These are phyloP conservation scores for Ogataea pignaliae DNA, from an alignment of 805 yeast genomes.

Conservation along the genomic window DNA sequence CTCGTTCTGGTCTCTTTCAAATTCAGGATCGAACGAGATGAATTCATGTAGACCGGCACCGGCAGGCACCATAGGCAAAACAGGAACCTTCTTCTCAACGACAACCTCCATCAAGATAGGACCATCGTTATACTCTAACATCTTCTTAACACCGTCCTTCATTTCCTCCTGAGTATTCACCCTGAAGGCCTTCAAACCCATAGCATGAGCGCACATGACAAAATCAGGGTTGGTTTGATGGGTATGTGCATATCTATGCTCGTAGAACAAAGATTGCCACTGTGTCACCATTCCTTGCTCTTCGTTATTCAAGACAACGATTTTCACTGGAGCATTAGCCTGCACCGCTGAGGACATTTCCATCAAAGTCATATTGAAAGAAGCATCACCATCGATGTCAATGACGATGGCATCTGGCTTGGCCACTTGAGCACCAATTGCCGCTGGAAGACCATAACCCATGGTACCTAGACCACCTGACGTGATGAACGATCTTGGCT, in stretches of 20 bases:
- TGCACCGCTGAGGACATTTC: constrained; percentile 94
- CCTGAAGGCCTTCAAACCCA: constrained; percentile 85
- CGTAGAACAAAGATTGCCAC: constrained; percentile 97
- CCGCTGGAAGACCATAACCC: constrained; percentile 98
- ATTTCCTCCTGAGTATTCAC: constrained; percentile 66
- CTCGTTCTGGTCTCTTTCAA: constrained; percentile 65
- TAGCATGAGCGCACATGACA: constrained; percentile 87
- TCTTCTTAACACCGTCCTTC: constrained; percentile 53
- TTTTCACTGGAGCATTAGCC: constrained; percentile 86
- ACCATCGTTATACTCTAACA: constrained; percentile 66
- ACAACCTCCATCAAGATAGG: constrained; percentile 89
- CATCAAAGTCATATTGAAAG: constrained; percentile 96
- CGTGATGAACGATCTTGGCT: constrained; percentile 92
- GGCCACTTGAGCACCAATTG: constrained; percentile 97
- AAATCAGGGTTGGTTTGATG: constrained; percentile 95
- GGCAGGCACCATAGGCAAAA: constrained; percentile 96
- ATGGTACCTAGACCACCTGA: constrained; percentile 98
- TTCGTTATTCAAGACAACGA: constrained; percentile 87
- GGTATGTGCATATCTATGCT: constrained; percentile 96
- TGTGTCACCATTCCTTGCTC: constrained; percentile 99
- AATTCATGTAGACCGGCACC: constrained; percentile 95
- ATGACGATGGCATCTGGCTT: constrained; percentile 92
- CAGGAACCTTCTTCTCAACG: constrained; percentile 92
- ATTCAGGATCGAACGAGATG: constrained; percentile 78
- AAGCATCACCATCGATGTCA: constrained; percentile 98